phyloP scores from a whole-genome alignment of 1,284 basidiomycete species.

The Cutaneotrichosporon sp. region DNA sequence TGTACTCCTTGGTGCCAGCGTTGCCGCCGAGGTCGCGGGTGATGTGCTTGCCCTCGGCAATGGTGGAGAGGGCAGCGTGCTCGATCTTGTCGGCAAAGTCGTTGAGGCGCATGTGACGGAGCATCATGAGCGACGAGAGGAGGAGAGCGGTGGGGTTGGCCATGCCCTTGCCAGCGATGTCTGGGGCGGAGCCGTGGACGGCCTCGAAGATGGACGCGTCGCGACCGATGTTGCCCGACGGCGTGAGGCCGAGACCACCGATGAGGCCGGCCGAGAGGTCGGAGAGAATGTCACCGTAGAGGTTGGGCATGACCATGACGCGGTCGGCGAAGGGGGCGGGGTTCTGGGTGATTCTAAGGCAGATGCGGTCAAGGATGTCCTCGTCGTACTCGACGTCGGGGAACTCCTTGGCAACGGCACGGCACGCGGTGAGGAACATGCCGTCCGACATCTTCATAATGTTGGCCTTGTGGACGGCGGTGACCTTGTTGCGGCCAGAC shows the following conservation, averaged over 20 bases:
- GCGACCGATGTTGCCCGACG: conserved; percentile 97
- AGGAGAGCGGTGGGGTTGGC: conserved; percentile 98
- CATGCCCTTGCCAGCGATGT: conserved; percentile 79
- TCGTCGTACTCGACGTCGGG: conserved; percentile 93
- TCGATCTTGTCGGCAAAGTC: conserved; percentile 89
- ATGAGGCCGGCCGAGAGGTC: conserved; percentile 99
- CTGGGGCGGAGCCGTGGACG: conserved; percentile 88
- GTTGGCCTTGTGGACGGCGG: conserved; percentile 99
- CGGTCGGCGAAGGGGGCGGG: conserved; percentile 91
- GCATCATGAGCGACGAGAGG: conserved; percentile 95
- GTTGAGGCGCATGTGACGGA: conserved; percentile 91
- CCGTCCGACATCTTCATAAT: conserved; percentile 99
- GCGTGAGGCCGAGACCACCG: conserved; percentile 95
- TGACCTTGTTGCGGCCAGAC: conserved; percentile 86
- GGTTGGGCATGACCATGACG: conserved; percentile 99
- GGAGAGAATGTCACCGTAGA: conserved; percentile 87
- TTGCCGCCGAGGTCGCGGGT: conserved; percentile 92
- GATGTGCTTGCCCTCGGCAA: conserved; percentile 89
- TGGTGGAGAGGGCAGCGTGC: conserved; percentile 83
- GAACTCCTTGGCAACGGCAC: conserved; percentile 94
- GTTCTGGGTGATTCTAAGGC: conserved; percentile 72
- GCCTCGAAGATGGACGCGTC: conserved; percentile 99
- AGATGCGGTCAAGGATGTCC: conserved; percentile 95
- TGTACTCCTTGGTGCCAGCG: conserved; percentile 83
- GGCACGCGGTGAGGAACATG: conserved; percentile 98